Base-by-base conservation (phyloP, 129 eudicot species). In the Erigeron canadensis region DNA sequence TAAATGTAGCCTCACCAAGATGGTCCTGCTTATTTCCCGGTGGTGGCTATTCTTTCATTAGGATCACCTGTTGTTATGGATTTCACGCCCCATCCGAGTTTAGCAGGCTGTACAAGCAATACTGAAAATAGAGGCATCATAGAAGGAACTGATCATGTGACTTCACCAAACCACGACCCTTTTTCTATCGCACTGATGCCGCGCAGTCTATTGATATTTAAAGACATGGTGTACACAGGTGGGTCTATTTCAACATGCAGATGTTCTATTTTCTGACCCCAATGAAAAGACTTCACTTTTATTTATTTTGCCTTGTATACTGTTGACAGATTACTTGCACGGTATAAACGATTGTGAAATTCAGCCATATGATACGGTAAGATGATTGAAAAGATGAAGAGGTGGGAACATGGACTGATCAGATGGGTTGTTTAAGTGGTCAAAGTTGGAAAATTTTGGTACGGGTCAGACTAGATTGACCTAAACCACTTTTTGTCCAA, bases 21-120 rank as follows among this genome's bases (percentile, higher is more conserved):
- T 73, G 99, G 99, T 63, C 97, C 99, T 67, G 97, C 99, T 56
- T 94, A 94, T 81, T 77, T 75, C 78, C 97, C 99, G 1, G 96
- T 88, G 69, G 99, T 91, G 61, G 99, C 99, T 60, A 94, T 94
- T 72, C 81, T 94, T 48, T 94, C 99, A 41, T 80, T 94, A 61
- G 99, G 91, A 44, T 94, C 99, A 16, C 97, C 96, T 43, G 91
- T 77, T 21, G 91, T 94, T 61, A 94, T 94, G 95, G 90, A 94
- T 75, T 94, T 94, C 77, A 83, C 83, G 54, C 98, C 96, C 42
- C 98, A 89, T 81, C 72, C 74, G 8, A 84, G 75, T 72, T 77
- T 89, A 75, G 51, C 5, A 13, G 43, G 44, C 21, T 46, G 50
- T 19, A 21, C 19, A 8, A 48, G 73, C 37, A 8, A 63, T 63